Evolutionary conservation across 495 filamentous ascomycete genomes (phyloP), one percentile per base, ranked within the genome.

Genomic region (Lineolata rhizophorae): DNA sequence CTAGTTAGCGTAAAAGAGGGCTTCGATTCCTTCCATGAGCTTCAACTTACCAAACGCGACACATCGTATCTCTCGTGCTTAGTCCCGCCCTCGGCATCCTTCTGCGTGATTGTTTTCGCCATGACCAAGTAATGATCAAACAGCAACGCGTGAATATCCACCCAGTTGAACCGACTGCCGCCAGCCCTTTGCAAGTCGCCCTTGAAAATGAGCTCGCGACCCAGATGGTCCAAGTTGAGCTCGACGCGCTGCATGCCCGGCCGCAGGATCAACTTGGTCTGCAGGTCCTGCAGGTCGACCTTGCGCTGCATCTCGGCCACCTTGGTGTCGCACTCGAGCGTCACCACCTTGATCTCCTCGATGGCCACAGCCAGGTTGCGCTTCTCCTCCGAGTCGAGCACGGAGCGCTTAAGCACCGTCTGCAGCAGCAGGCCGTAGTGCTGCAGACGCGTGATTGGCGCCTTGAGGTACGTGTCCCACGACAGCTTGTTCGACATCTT

Each of bases 51-150:
- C 52, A 87, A 57, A 53, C 90, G 87, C 2, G 84, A 94, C 8
- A 99, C 84, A 52, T 99, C 87, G 37, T 84, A 99, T 42, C 70
- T 72, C 54, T 85, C 30, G 75, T 20, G 72, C 43, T 76, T 83
- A 34, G 65, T 59, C 3, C 67, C 65, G 8, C 63, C 61, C 25
- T 64, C 51, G 15, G 60, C 58, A 38, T 91, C 81, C 37, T 70
- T 62, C 14, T 67, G 58, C 3, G 61, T 52, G 15, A 83, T 62
- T 3, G 66, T 62, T 55, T 99, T 99, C 10, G 87, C 78, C 30
- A 99, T 55, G 24, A 99, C 81, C 15, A 99, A 59, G 47, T 93
- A 99, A 52, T 99, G 82, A 41, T 99, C 87, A 42, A 99, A 93
- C 1, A 99, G 63, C 27, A 99, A 65, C 6, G 77, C 81, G 49